Base-by-base conservation (phyloP, 768 basidiomycete species). In the Auricularia cornea region DNA sequence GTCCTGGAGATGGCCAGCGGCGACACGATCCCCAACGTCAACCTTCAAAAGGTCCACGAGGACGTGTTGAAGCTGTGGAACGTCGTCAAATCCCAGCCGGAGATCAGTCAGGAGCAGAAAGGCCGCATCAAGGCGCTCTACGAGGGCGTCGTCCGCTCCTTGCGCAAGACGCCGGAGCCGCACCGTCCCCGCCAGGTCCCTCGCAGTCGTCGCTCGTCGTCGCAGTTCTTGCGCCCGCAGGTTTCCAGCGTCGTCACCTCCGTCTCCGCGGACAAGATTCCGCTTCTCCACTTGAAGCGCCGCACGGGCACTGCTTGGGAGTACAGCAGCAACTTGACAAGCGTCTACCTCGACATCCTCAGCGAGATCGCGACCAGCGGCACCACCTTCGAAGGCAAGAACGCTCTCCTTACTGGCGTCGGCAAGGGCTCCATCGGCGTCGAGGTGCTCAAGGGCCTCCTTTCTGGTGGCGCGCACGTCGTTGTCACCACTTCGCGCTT, bases 291-390 rank as follows among this genome's bases (percentile, higher is more conserved):
- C 73, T 79, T 99, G 67, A 98, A 98, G 81, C 88, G 97, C 74
- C 97, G 94, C 79, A 92, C 96, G 33, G 97, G 96, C 40, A 84
- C 84, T 20, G 88, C 83, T 69, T 98, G 96, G 94, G 93, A 96
- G 72, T 99, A 98, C 79, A 94, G 92, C 70, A 93, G 90, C 77
- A 98, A 98, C 76, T 80, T 99, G 61, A 98, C 96, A 11, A 85
- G 92, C 61, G 90, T 92, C 28, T 98, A 99, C 75, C 85, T 99
- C 67, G 97, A 99, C 71, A 89, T 99, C 68, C 81, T 99, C 35
- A 92, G 95, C 72, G 97, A 99, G 76, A 98, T 99, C 69, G 97
- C 97, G 4, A 98, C 97, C 0, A 94, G 96, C 3, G 97, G 97
- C 14, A 98, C 95, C 1, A 95, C 94, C 1, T 99, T 98, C 83